Conservation (phyloP, 352 stramenopile species). For the Pythium rishiriense region DNA sequence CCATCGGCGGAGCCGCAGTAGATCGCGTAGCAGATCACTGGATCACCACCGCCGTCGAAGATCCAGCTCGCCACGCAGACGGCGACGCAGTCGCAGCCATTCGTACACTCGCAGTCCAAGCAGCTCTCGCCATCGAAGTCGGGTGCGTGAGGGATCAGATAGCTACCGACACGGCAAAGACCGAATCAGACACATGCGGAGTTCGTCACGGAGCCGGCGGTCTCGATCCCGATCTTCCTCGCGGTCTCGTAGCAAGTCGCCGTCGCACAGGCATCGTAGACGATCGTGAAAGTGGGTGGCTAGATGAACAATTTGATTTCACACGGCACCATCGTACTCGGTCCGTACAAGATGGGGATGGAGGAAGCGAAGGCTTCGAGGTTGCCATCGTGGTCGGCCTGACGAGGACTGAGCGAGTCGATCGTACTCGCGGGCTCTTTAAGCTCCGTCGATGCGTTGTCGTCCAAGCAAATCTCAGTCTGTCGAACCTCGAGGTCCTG, state of each 20-base stretch:
- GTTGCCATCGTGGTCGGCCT: background rate
- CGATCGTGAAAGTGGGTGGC: background rate
- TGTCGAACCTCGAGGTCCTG: too few relatives aligned
- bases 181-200: slow-evolving; percentile 4
- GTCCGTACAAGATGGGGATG: slow-evolving; percentile 30
- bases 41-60: background rate
- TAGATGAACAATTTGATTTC: background rate
- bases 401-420: background rate
- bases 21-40: background rate
- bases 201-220: background rate
- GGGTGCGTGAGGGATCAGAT: too few relatives aligned
- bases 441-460: background rate
- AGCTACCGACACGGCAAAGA: too few relatives aligned
- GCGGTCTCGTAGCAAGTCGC: slow-evolving; percentile 2
- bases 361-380: slow-evolving; percentile 35
- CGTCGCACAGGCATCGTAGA: background rate
- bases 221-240: slow-evolving; percentile 9
- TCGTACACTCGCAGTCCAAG: background rate
- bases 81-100: background rate
- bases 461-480: slow-evolving; percentile 14
- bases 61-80: background rate
- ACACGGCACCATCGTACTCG: slow-evolving; percentile 32
- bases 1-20: slow-evolving; percentile 4
- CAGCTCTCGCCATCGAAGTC: background rate
- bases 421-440: background rate